phyloP scores from a whole-genome alignment of 495 filamentous ascomycete genomes.

The Darksidea phi region DNA sequence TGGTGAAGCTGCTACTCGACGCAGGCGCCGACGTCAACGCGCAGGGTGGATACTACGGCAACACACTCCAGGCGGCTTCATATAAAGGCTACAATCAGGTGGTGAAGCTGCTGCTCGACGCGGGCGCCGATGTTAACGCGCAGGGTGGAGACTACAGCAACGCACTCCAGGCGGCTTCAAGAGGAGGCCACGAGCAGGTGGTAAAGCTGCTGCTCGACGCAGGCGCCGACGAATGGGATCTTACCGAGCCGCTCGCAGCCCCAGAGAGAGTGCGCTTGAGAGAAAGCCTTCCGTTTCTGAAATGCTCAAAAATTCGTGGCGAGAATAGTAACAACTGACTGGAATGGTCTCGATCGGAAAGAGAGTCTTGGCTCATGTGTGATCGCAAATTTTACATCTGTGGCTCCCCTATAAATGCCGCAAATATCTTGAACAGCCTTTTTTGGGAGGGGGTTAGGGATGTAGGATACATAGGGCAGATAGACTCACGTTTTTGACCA shows the following conservation, averaged over 20 bases:
- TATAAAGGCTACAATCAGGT: too few relatives aligned
- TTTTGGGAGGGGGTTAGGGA: conserved; percentile 4
- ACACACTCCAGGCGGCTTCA: too few relatives aligned
- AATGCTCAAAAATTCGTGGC: conserved; percentile 11
- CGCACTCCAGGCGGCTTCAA: too few relatives aligned
- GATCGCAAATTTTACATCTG: conserved; percentile 13
- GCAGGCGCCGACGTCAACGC: too few relatives aligned
- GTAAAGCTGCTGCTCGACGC: too few relatives aligned
- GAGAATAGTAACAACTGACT: conserved; percentile 21
- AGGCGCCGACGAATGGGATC: not conserved
- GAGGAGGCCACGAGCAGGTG: too few relatives aligned
- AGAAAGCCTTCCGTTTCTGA: conserved; percentile 25
- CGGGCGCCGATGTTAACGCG: too few relatives aligned
- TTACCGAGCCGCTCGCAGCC: conserved; percentile 7
- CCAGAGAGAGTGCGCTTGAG: not conserved
- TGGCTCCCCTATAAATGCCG: conserved; percentile 15
- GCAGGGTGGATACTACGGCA: too few relatives aligned
- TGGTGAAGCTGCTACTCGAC: too few relatives aligned
- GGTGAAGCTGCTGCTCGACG: too few relatives aligned
- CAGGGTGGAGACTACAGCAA: too few relatives aligned
- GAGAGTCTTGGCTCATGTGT: conserved; percentile 4
- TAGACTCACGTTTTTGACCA: conserved; percentile 19
- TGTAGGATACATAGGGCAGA: not conserved
- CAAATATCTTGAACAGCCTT: conserved; percentile 21
- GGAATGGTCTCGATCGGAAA: conserved; percentile 11